Evolutionary conservation across 2,329 filamentous ascomycete species (phyloP), one percentile per base, ranked within the genome.

Genomic region (Colletotrichum echinochloae): DNA sequence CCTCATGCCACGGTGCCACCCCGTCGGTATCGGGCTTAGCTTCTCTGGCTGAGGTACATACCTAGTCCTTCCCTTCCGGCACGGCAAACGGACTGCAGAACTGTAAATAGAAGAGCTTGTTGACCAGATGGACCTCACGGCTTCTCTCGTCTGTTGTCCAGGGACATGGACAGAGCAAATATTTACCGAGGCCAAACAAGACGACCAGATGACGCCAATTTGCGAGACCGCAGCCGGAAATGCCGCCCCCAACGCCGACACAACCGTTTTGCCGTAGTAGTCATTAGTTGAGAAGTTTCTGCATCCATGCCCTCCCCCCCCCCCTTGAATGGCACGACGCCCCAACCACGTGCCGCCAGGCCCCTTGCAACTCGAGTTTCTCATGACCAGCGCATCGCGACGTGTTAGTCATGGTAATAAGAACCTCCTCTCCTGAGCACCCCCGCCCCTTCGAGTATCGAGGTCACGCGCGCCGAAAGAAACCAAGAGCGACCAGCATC

Each of bases 1-100:
- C 56, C 63, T 57, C 37, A 35, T 66, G 67, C 66, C 56, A 44
- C 33, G 41, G 41, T 66, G 67, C 66, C 56, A 44, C 33, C 49
- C 41, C 30, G 33, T 51, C 56, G 63, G 55, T 28, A 39, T 14
- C 33, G 33, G 23, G 59, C 33, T 23, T 41, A 61, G 5, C 20
- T 41, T 46, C 11, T 44, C 59, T 23, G n/a, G 20, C 26, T 41
- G 7, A 35, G 5, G 8, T 41, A 41, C n/a, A n/a, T n/a, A n/a
- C n/a, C n/a, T n/a, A n/a, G n/a, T n/a, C n/a, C n/a, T n/a, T n/a
- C n/a, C 20, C 7, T 44, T 3, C 20, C 41, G n/a, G 18, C 5
- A n/a, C 41, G 39, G 39, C 16, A 6, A 41, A 20, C 16, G 20
- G 41, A 44, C 49, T 56, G 39, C 41, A 66, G 35, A 51, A n/a